Base-by-base conservation (phyloP, 371 early-diverging fungal species). In the Apophysomyces trapeziformis region DNA sequence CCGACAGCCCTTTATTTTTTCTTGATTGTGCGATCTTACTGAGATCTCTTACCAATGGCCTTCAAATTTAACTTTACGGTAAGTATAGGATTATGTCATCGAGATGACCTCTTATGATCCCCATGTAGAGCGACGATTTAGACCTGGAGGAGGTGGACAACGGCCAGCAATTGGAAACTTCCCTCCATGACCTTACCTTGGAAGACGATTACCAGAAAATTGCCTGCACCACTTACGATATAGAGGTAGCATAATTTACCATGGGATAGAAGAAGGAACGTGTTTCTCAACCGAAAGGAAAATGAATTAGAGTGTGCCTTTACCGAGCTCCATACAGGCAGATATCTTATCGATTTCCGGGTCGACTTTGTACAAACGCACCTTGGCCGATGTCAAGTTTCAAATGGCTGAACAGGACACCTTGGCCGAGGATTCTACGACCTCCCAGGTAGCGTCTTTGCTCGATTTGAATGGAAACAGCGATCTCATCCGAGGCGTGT, bases 401-500 rank as follows among this genome's bases (percentile, higher is more conserved):
- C 92, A 93, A 64, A 83, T 92, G 63, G 90, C 93, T 26, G 86
- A 89, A 58, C 90, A 92, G 45, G 90, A 91, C 61, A 82, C 81
- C 4, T 73, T 89, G 68, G 83, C 70, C n/a, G 81, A 65, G 0
- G 71, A 67, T 4, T 62, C 70, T 9, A 43, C 67, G 13, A 70
- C 73, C 21, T 72, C 73, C 36, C 74, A 84, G 57, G 77, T 84
- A 0, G 65, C 70, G 0, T 71, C 73, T 21, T 84, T 85, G 85
- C 72, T 87, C 62, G 83, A 80, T 71, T 64, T 85, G 65, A 84
- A 83, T n/a, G 85, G 88, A 14, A 87, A 82, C 54, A 82, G 82
- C 43, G 97, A 97, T 76, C 69, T 97, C 16, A 86, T 96, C 45
- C 81, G 85, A 38, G 95, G 95, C 14, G 92, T 93, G 2, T 97